Base-by-base conservation (phyloP, 306 rosid genomes). In the Datisca glomerata region DNA sequence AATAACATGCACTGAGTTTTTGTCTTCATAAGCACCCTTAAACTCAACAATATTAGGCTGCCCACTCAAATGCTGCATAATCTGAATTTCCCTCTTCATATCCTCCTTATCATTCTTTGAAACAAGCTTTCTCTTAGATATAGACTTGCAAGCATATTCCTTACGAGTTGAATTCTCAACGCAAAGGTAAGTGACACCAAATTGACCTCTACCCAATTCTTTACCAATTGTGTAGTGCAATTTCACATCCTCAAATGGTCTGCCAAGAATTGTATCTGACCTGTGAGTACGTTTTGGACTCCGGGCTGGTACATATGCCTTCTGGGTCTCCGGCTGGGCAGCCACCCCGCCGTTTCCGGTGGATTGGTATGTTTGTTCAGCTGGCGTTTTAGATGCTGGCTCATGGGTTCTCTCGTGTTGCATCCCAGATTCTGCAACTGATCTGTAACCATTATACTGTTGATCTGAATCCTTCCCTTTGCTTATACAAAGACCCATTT, bases 51-150 rank as follows among this genome's bases (percentile, higher is more conserved):
- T 75, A 52, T 81, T 86, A 8, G 96, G 67, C 31, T 86, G 96
- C 36, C 96, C 94, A 47, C 92, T 78, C 79, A 86, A 49, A 69
- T 86, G 84, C 74, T 86, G 86, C 96, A 86, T 70, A n/a, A 86
- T 75, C 61, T 75, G 94, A 56, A 81, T 69, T 74, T 86, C 96
- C 52, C 92, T 73, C 64, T 60, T 86, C 4, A 78, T 78, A 27
- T 81, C 96, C 49, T 86, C 91, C 27, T 51, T 78, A 41, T 86
- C 94, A 56, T 65, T 60, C 56, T 49, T 78, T 43, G 61, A 69
- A 34, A 70, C 73, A 20, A 81, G 79, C 63, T 86, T 86, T 69
- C 81, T 68, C 70, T 81, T 86, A 12, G 94, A 86, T 31, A 86
- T 78, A 3, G 92, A 81, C 53, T 86, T 86, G 67, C 94, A 86